These are phyloP conservation scores for Tillandsia fasciculata DNA, from an alignment of 176 grass and related monocot genomes.

Conservation along the genomic window DNA sequence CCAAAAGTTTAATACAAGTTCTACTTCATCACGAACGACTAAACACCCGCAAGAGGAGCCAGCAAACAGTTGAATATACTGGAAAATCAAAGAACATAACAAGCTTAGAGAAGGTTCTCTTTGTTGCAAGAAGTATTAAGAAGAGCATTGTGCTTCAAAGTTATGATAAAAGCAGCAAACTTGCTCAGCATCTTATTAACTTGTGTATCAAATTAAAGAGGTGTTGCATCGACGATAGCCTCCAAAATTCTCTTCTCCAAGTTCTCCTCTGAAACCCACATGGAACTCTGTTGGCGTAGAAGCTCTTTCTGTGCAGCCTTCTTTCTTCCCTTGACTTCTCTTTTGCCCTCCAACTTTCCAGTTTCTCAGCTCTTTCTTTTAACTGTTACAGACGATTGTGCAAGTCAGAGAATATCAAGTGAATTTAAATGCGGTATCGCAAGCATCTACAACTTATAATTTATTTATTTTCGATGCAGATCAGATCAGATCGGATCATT, in stretches of 20 bases:
- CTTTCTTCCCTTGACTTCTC: slow-evolving; percentile 41
- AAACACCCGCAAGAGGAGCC: too few species aligned
- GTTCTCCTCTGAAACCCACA: slow-evolving; percentile 56
- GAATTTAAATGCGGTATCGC: background rate
- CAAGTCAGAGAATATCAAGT: background rate
- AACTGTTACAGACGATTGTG: slow-evolving; percentile 28
- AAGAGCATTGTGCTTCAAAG: background rate
- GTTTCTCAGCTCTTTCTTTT: slow-evolving; percentile 78
- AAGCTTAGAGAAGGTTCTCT: too few species aligned
- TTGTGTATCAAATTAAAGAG: slow-evolving; percentile 10
- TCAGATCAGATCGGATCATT: too few species aligned
- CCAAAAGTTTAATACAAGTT: too few species aligned
- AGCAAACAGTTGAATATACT: too few species aligned
- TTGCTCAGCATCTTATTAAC: background rate
- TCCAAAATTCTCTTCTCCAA: slow-evolving; percentile 34
- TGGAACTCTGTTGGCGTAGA: slow-evolving; percentile 41
- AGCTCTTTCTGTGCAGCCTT: slow-evolving; percentile 45
- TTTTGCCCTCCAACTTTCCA: slow-evolving; percentile 73
- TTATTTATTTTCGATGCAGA: background rate
- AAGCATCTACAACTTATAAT: background rate
- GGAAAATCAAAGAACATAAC: too few species aligned
- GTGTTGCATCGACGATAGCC: slow-evolving; percentile 27
- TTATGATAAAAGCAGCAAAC: background rate
- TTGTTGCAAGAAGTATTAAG: too few species aligned
- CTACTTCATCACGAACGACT: too few species aligned